A percentile compares a stretch with the other conserved stretches of the same genome.
Evolutionary conservation across 148 eudicot genomes (phyloP).

Genomic region (Rhododendron griersonianum): DNA sequence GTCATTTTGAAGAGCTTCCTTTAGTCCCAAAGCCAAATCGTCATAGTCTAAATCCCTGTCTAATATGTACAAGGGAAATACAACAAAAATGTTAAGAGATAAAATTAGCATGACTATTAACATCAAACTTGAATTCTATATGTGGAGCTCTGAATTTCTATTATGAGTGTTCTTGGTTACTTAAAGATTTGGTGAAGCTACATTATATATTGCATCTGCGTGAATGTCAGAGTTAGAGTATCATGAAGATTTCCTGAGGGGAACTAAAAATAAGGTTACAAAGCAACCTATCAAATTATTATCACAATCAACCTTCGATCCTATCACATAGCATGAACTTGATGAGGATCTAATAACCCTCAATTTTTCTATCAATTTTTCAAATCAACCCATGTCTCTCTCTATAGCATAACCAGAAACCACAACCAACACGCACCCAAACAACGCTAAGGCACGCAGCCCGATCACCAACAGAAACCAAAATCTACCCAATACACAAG

Average conservation of each 20-base stretch:
- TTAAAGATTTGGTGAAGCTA: background rate
- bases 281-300: too few relatives aligned
- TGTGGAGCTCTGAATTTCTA: background rate
- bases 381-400: too few relatives aligned
- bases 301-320: too few relatives aligned
- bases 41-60: slow-evolving; percentile 76
- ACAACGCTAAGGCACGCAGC: too few relatives aligned
- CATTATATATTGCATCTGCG: background rate
- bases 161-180: background rate
- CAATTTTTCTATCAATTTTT: too few relatives aligned
- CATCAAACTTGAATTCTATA: background rate
- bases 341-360: too few relatives aligned
- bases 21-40: slow-evolving; percentile 69
- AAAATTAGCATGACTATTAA: background rate
- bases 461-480: too few relatives aligned
- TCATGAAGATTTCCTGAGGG: background rate
- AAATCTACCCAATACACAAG: too few relatives aligned
- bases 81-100: background rate
- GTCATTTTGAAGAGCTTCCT: slow-evolving; percentile 64
- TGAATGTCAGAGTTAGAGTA: background rate
- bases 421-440: too few relatives aligned
- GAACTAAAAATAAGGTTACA: background rate
- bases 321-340: too few relatives aligned
- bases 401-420: too few relatives aligned
- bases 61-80: slow-evolving; percentile 17